A percentile compares a stretch with the other conserved stretches of the same genome.
These are phyloP conservation scores for Epicoccum nigrum DNA, from an alignment of 2,329 filamentous ascomycete species.

Conservation along the genomic window DNA sequence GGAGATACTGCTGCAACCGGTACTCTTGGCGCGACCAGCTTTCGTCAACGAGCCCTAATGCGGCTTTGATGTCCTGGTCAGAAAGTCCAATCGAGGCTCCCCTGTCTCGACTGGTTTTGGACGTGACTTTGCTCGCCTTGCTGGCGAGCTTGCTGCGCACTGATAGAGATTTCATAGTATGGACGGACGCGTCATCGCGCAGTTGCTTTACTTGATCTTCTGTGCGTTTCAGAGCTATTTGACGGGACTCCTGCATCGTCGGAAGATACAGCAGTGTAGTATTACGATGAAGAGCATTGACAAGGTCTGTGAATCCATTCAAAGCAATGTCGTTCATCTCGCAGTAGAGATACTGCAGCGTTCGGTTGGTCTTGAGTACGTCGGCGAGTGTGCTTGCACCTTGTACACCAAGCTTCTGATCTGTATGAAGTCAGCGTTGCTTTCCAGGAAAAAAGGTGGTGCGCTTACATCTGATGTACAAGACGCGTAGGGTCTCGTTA, in stretches of 20 bases:
- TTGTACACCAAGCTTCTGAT: constrained; percentile 72
- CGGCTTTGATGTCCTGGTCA: constrained; percentile 58
- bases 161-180: constrained; percentile 38
- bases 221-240: constrained; percentile 65
- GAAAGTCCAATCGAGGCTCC: constrained; percentile 41
- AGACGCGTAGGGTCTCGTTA: constrained; percentile 65
- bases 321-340: constrained; percentile 75
- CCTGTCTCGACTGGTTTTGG: constrained; percentile 35
- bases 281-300: constrained; percentile 72
- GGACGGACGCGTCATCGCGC: constrained; percentile 47
- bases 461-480: constrained; percentile 63
- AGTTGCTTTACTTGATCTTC: constrained; percentile 62
- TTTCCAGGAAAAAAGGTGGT: neutral
- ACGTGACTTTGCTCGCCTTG: constrained; percentile 39
- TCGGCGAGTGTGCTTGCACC: constrained; percentile 73
- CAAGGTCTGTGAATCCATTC: constrained; percentile 71
- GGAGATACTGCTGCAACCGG: constrained; percentile 54
- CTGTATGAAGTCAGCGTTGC: constrained; percentile 31
- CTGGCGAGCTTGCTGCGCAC: constrained; percentile 43
- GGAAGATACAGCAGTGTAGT: constrained; percentile 67
- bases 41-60: constrained; percentile 55
- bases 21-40: constrained; percentile 58
- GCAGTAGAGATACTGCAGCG: constrained; percentile 69
- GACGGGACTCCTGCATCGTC: constrained; percentile 66
- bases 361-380: constrained; percentile 68